A percentile compares a stretch with the other conserved stretches of the same genome.
Evolutionary conservation across 2,329 filamentous ascomycete genomes (phyloP).

Genomic region (Cladosporium sp.): DNA sequence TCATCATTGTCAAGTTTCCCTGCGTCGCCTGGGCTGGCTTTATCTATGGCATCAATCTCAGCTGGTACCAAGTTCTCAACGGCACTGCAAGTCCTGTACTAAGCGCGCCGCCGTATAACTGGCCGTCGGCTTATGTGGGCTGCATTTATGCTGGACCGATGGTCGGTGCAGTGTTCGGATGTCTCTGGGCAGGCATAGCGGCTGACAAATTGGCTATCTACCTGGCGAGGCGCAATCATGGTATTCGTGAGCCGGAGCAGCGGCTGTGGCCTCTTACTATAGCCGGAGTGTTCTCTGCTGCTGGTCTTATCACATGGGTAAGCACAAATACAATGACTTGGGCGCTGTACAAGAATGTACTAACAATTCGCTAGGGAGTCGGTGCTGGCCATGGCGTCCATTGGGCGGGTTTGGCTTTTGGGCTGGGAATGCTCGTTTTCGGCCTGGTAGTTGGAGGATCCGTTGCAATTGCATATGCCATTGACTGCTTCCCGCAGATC

Average conservation of each 20-base stretch:
- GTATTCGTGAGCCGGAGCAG: constrained; percentile 39
- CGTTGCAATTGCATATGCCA: constrained; percentile 41
- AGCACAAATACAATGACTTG: not conserved
- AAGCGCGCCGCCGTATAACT: constrained; percentile 33
- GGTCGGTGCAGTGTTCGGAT: constrained; percentile 34
- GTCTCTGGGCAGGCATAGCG: constrained; percentile 26
- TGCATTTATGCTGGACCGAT: constrained; percentile 53
- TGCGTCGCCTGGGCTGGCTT: constrained; percentile 16
- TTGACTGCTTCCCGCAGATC: constrained; percentile 44
- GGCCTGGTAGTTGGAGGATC: constrained; percentile 37
- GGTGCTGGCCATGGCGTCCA: constrained; percentile 44
- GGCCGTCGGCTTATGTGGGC: constrained; percentile 38
- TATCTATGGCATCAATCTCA: constrained; percentile 14
- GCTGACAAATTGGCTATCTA: constrained; percentile 27
- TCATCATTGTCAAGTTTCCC: constrained; percentile 10
- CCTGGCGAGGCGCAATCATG: constrained; percentile 35
- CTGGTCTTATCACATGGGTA: constrained; percentile 41
- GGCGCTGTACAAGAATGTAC: not conserved
- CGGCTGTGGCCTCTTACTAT: constrained; percentile 38
- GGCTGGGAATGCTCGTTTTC: constrained; percentile 41
- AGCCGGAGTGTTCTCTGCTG: constrained; percentile 40
- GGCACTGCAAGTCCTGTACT: constrained; percentile 14
- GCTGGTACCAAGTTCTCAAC: constrained; percentile 16
- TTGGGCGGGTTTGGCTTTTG: constrained; percentile 44
- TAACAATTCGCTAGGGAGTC: constrained; percentile 29